Evolutionary conservation across 805 yeast genomes (phyloP).

Genomic region (Wickerhamiella nectarea): DNA sequence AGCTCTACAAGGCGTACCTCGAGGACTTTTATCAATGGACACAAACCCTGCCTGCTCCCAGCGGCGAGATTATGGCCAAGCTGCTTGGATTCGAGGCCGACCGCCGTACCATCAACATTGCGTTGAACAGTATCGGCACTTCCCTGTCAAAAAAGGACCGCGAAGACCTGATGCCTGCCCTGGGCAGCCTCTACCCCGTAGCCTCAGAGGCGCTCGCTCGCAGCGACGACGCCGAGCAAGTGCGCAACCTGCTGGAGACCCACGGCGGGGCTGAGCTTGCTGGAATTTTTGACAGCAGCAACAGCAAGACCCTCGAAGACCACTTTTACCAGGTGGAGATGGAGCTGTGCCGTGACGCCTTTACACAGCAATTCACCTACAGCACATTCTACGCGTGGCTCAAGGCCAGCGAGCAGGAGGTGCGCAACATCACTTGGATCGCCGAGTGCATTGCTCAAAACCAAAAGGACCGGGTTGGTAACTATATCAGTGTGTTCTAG

Average conservation of each 20-base stretch:
- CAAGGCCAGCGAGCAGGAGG: conserved; percentile 89
- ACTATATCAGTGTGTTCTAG: conserved; percentile 76
- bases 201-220: conserved; percentile 53
- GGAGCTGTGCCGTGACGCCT: conserved; percentile 82
- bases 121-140: conserved; percentile 76
- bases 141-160: conserved; percentile 67
- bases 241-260: conserved; percentile 32
- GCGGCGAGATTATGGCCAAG: conserved; percentile 64
- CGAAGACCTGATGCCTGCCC: conserved; percentile 55
- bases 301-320: conserved; percentile 67
- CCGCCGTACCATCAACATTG: conserved; percentile 81
- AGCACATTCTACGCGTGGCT: conserved; percentile 94
- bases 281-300: conserved; percentile 34
- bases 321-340: conserved; percentile 87
- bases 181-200: conserved; percentile 68
- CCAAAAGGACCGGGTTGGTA: conserved; percentile 85
- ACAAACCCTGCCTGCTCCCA: conserved; percentile 54
- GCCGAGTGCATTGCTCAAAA: conserved; percentile 99
- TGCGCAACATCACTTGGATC: conserved; percentile 97
- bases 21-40: conserved; percentile 73
- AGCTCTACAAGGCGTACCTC: conserved; percentile 80
- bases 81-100: conserved; percentile 87
- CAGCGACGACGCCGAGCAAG: conserved; percentile 76
- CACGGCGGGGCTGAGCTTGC: conserved; percentile 22
- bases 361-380: conserved; percentile 90